Evolutionary conservation across 73 alveolate species (phyloP).

Genomic region (Diophrys appendiculata): DNA sequence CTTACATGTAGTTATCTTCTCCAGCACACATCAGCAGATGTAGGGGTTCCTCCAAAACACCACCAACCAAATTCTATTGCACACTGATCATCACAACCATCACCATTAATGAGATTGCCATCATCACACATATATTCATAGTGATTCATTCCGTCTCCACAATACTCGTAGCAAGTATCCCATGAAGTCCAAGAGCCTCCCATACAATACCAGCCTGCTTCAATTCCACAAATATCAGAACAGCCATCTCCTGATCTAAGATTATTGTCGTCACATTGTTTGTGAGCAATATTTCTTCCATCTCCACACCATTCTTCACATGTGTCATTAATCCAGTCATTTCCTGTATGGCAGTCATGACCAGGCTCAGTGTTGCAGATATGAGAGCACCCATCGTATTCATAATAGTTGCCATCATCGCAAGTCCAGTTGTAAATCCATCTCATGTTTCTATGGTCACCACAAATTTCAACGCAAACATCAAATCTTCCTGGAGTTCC

Average conservation of each 20-base stretch:
- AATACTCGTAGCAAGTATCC: constrained; percentile 30
- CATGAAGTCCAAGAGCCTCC: constrained; percentile 3
- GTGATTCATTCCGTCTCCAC: constrained; percentile 47
- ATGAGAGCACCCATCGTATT: constrained; percentile 62
- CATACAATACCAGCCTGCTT: background rate
- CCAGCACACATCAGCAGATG: constrained; percentile 25
- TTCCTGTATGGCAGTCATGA: constrained; percentile 51
- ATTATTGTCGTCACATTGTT: constrained; percentile 21
- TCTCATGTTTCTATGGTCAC: constrained; percentile 39
- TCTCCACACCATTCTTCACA: constrained; percentile 53
- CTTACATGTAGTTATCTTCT: background rate
- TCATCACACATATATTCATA: constrained; percentile 40
- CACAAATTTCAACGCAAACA: constrained; percentile 52
- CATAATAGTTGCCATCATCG: constrained; percentile 65
- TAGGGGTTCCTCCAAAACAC: constrained; percentile 37
- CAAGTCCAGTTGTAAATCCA: constrained; percentile 38
- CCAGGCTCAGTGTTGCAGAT: constrained; percentile 56
- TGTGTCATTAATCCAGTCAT: constrained; percentile 9
- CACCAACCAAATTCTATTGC: constrained; percentile 45
- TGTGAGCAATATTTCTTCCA: constrained; percentile 30
- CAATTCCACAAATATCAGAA: background rate
- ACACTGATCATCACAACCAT: constrained; percentile 37
- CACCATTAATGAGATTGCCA: constrained; percentile 45
- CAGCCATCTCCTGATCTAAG: constrained; percentile 32
- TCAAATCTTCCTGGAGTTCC: constrained; percentile 37